Evolutionary conservation across 2,329 filamentous ascomycete species (phyloP).

Genomic region (Dactylellina leptospora): DNA sequence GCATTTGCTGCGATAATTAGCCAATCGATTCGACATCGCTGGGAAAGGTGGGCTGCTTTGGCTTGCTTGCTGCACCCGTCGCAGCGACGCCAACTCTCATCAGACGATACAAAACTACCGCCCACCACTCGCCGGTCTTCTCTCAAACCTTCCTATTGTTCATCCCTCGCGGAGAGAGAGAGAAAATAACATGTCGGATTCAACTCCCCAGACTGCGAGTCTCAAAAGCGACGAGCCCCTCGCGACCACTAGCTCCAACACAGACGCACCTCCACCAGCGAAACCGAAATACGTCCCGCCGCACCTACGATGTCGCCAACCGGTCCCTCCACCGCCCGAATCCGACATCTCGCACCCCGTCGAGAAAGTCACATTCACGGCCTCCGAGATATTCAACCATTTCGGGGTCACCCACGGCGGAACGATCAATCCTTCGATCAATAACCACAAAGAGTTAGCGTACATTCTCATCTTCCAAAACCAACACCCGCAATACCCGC

Average conservation of each 20-base stretch:
- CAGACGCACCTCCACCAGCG: conserved; percentile 1
- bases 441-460: conserved; percentile 55
- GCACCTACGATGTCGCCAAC: conserved; percentile 24
- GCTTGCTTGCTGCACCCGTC: no score
- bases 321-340: neutral
- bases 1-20: conserved; percentile 14
- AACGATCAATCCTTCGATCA: conserved; percentile 54
- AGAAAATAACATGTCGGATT: conserved; percentile 22
- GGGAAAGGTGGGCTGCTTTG: no score
- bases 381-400: conserved; percentile 52
- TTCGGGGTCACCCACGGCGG: conserved; percentile 54
- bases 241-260: neutral
- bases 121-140: no score
- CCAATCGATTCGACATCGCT: conserved; percentile 35
- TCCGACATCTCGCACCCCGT: neutral
- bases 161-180: no score
- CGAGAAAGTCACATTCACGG: conserved; percentile 14
- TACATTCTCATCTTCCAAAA: conserved; percentile 55
- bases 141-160: no score
- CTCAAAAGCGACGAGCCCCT: neutral
- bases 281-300: conserved; percentile 38
- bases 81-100: no score
- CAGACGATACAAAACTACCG: no score
- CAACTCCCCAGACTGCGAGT: neutral
- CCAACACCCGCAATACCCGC: conserved; percentile 55